Evolutionary conservation across 2,329 filamentous ascomycete species (phyloP).

Genomic region (Paracamarosporium sp.): DNA sequence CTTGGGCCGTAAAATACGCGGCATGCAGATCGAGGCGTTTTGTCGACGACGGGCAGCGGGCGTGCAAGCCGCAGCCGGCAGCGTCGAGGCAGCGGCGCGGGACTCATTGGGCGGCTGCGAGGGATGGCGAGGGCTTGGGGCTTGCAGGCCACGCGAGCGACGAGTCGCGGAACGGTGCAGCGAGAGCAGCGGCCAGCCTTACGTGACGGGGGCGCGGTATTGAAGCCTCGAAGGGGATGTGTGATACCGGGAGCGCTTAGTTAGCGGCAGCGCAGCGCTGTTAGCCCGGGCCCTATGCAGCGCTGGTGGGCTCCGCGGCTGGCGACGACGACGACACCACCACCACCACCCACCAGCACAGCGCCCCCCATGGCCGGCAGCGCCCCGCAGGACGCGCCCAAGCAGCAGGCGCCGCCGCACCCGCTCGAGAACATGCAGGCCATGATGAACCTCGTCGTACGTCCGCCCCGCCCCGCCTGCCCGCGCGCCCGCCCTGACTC

Average conservation of each 20-base stretch:
- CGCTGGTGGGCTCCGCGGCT: no score
- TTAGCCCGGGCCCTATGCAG: constrained; percentile 4
- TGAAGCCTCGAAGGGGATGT: neutral
- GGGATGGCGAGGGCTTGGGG: neutral
- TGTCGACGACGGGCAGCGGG: neutral
- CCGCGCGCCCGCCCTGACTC: constrained; percentile 10
- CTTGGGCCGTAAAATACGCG: constrained; percentile 3
- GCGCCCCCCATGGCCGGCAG: constrained; percentile 16
- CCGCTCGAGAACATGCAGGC: constrained; percentile 54
- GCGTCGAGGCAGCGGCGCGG: no score
- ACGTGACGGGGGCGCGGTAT: neutral
- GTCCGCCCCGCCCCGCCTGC: constrained; percentile 17
- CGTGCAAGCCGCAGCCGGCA: no score
- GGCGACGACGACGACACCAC: neutral
- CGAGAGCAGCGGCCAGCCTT: neutral
- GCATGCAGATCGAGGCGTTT: neutral
- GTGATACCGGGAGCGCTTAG: constrained; percentile 8
- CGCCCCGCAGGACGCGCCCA: constrained; percentile 2
- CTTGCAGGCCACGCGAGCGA: neutral
- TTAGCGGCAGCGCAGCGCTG: constrained; percentile 1
- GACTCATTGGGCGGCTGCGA: neutral
- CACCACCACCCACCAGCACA: neutral
- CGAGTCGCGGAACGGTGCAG: constrained; percentile 3
- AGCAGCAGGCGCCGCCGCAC: constrained; percentile 9
- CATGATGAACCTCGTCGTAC: constrained; percentile 56